A percentile compares a stretch with the other conserved stretches of the same genome.
Conservation (phyloP, 257 asterid genomes). For the Fraxinus anomala region DNA sequence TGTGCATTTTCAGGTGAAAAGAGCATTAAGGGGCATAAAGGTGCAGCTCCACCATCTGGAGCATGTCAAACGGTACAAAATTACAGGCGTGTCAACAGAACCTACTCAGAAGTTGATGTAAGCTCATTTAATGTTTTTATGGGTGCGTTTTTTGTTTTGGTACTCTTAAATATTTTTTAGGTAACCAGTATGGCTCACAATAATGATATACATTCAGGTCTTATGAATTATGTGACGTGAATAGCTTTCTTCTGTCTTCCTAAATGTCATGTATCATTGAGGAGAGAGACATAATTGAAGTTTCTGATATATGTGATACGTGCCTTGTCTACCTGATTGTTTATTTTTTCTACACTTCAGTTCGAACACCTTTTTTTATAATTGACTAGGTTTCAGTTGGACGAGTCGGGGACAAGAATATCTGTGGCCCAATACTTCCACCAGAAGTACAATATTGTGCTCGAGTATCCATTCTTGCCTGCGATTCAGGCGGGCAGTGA, state of each 20-base stretch:
- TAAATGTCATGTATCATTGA: neutral
- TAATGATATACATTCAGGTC: neutral
- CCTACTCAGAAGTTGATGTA: constrained; percentile 45
- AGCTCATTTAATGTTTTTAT: constrained; percentile 22
- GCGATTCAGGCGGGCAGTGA: constrained; percentile 70
- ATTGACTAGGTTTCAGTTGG: constrained; percentile 55
- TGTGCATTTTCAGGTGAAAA: constrained; percentile 44
- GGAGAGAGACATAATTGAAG: neutral
- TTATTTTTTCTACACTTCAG: neutral
- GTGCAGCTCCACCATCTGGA: constrained; percentile 45
- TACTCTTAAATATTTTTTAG: neutral
- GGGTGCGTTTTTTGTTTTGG: neutral
- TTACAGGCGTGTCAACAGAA: constrained; percentile 45
- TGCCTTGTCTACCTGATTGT: neutral
- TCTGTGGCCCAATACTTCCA: constrained; percentile 58
- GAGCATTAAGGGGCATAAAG: constrained; percentile 47
- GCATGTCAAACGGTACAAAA: constrained; percentile 42
- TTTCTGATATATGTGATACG: neutral
- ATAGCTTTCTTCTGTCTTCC: neutral
- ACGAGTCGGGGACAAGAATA: constrained; percentile 36
- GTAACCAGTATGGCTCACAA: neutral
- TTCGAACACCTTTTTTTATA: neutral
- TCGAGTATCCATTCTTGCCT: constrained; percentile 49
- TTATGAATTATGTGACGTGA: neutral
- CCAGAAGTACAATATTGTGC: constrained; percentile 39